phyloP scores from a whole-genome alignment of 805 yeast genomes.

The Candida argentea region DNA sequence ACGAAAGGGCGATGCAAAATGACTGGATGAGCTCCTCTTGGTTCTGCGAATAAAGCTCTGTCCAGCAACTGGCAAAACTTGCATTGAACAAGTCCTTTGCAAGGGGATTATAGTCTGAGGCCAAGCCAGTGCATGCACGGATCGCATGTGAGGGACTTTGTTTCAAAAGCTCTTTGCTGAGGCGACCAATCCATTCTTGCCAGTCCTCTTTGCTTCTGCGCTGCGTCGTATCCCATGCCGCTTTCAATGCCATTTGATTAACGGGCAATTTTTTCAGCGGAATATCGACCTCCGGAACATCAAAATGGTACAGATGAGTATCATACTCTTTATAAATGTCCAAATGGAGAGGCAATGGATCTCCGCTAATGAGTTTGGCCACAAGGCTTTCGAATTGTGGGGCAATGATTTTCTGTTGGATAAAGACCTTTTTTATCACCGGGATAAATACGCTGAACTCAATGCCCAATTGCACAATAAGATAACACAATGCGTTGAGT shows the following conservation, averaged over 20 bases:
- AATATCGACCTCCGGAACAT: slow-evolving; percentile 53
- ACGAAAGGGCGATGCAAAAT: slow-evolving; percentile 76
- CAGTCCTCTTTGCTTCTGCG: slow-evolving; percentile 90
- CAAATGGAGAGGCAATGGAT: slow-evolving; percentile 73
- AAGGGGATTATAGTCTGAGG: slow-evolving; percentile 76
- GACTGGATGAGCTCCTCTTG: slow-evolving; percentile 85
- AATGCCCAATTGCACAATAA: slow-evolving; percentile 70
- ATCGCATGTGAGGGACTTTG: slow-evolving; percentile 93
- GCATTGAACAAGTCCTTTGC: slow-evolving; percentile 90
- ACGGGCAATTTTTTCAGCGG: slow-evolving; percentile 68
- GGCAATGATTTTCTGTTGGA: slow-evolving; percentile 56
- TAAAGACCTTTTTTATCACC: slow-evolving; percentile 56
- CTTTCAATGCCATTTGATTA: slow-evolving; percentile 52
- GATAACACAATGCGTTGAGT: slow-evolving; percentile 69
- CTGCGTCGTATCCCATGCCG: slow-evolving; percentile 88
- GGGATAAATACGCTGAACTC: slow-evolving; percentile 85
- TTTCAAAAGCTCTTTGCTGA: slow-evolving; percentile 75
- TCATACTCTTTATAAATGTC: slow-evolving; percentile 57
- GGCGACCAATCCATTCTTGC: slow-evolving; percentile 92
- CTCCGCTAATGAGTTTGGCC: slow-evolving; percentile 67
- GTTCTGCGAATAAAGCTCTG: slow-evolving; percentile 76
- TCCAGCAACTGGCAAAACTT: slow-evolving; percentile 94
- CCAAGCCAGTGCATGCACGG: slow-evolving; percentile 85
- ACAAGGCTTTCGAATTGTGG: slow-evolving; percentile 75
- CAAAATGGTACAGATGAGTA: slow-evolving; percentile 27